Base-by-base conservation (phyloP, 1,139 yeast species). In the Saccharomyces hybrid region DNA sequence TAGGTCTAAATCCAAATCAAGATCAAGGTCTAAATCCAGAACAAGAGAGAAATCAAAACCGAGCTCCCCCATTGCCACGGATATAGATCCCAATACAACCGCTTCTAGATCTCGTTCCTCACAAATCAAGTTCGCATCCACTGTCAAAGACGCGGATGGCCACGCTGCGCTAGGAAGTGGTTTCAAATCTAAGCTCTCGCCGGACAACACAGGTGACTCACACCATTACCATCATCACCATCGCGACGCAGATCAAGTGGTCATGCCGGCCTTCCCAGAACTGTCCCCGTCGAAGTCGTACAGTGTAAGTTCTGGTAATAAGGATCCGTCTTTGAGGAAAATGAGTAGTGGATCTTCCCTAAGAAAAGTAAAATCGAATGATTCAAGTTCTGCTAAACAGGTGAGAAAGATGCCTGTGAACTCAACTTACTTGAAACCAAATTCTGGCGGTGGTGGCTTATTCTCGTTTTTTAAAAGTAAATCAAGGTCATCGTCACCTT, bases 121-220 rank as follows among this genome's bases (percentile, higher is more conserved):
- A n/a, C 61, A 56, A 48, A 61, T 62, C 14, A 59, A 62, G 50
- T 62, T 62, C 47, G 64, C 63, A 3, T 52, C 64, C 3, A 52
- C 53, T 13, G 63, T 61, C 11, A 56, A 57, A 25, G 48, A 56
- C 14, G 52, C 27, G n/a, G 63, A 61, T 47, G 64, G 61, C 7
- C 38, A 52, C 14, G 53, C 55, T 41, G 60, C 61, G 3, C 34
- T 59, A 30, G 61, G 61, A 3, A 56, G 52, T 20, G 23, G 23
- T 25, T 14, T 56, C 13, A 38, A 38, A 5, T 38, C 44, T 9
- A 38, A 8, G 6, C 25, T 16, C 11, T 38, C 25, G 7, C 25
- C 13, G 7, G 44, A 38, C 7, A 38, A 16, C 13, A 38, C 25
- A 20, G 44, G 13, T 2, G 44, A 38, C 25, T 5, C 9, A 6